Base-by-base conservation (phyloP, 2,329 filamentous ascomycete species). In the Penicillium sp. region DNA sequence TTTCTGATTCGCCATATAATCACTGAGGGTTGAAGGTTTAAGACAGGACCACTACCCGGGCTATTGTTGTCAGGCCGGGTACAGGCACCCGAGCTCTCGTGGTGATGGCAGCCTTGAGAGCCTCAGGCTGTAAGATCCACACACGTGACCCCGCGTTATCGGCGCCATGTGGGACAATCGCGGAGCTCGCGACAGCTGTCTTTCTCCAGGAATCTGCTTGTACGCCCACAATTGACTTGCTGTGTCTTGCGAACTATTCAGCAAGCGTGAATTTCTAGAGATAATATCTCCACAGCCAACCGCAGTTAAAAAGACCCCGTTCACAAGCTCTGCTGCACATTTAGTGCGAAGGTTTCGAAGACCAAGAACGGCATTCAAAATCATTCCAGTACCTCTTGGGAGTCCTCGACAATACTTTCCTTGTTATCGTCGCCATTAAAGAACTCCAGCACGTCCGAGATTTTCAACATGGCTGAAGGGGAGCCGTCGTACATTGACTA, bases 401-500 rank as follows among this genome's bases (percentile, higher is more conserved):
- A 11, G 31, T 15, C 25, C 7, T 31, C 25, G n/a, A 8, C 7
- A 6, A 20, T 5, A 17, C 4, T 10, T 10, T 17, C 1, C 15
- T 10, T 14, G 7, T 12, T 11, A 12, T 38, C n/a, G 4, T 10
- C 17, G 39, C 14, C 20, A 20, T 22, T n/a, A 4, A 1, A 20
- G 17, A 14, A n/a, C 42, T 14, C 7, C 15, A 25, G 15, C 15
- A 20, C 38, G 14, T 20, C 14, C 17, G 15, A 11, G 4, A 2
- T 4, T 45, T 17, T 25, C 50, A 63, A 54, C 22, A 78, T 78
- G 76, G 68, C 72, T 7, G 73, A 75, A 62, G 66, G 63, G 15
- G 76, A 78, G 54, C 84, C 88, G 42, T 95, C 91, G 8, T 99
- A 99, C 79, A 93, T 99, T 73, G 93, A 98, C 84, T 96, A 96